These are phyloP conservation scores for Talaromyces trachyspermus DNA, from an alignment of 495 filamentous ascomycete genomes.

Conservation along the genomic window DNA sequence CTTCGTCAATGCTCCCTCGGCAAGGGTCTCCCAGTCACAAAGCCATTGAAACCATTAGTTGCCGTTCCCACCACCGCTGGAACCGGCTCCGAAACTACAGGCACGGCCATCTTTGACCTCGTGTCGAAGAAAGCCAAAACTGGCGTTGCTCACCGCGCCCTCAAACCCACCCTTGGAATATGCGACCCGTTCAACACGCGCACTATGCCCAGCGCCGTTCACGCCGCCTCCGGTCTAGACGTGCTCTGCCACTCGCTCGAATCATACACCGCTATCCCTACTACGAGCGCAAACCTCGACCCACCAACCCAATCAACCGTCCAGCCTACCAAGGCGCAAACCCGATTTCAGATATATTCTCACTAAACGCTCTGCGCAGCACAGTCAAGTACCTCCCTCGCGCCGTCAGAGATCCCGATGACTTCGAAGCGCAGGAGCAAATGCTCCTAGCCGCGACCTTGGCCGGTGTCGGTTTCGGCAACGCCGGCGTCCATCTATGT, in stretches of 20 bases:
- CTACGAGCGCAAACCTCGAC: slow-evolving; percentile 72
- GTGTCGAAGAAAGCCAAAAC: slow-evolving; percentile 85
- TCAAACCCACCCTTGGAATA: slow-evolving; percentile 93
- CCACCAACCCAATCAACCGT: slow-evolving; percentile 80
- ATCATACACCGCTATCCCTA: slow-evolving; percentile 97
- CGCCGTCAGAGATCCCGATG: slow-evolving; percentile 77
- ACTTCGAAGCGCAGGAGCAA: slow-evolving; percentile 81
- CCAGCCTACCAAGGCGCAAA: slow-evolving; percentile 97
- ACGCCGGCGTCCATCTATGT: slow-evolving; percentile 94
- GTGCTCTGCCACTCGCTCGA: slow-evolving; percentile 92
- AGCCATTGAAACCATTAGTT: slow-evolving; percentile 73
- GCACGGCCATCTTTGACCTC: slow-evolving; percentile 95
- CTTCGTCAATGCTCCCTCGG: slow-evolving; percentile 97
- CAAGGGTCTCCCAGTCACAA: slow-evolving; percentile 74
- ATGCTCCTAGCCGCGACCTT: slow-evolving; percentile 94
- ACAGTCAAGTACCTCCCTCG: slow-evolving; percentile 89
- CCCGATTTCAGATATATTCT: slow-evolving; percentile 95
- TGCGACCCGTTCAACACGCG: slow-evolving; percentile 92
- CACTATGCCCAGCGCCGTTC: slow-evolving; percentile 90
- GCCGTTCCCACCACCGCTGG: slow-evolving; percentile 94
- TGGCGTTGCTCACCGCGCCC: slow-evolving; percentile 85
- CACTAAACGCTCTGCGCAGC: slow-evolving; percentile 66
- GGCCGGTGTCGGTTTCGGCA: slow-evolving; percentile 93
- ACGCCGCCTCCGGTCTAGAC: slow-evolving; percentile 81
- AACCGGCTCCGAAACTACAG: slow-evolving; percentile 92